A percentile compares a stretch with the other conserved stretches of the same genome.
These are phyloP conservation scores for Marasmius oreades DNA, from an alignment of 1,284 basidiomycete genomes.

Conservation along the genomic window DNA sequence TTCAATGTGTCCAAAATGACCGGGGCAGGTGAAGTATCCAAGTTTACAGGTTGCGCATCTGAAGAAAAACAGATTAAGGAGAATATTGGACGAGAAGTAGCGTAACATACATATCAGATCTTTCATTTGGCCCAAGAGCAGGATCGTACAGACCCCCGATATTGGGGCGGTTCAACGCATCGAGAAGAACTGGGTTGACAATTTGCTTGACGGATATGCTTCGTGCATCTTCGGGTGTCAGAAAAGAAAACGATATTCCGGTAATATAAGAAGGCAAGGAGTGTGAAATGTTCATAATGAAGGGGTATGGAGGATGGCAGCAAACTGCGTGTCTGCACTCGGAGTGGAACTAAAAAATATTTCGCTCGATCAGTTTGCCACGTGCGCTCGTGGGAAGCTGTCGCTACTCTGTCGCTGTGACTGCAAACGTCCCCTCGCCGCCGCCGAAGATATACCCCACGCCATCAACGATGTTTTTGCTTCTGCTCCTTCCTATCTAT, in stretches of 20 bases:
- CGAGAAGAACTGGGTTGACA: slow-evolving; percentile 89
- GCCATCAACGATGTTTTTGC: not conserved
- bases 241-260: slow-evolving; percentile 92
- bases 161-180: slow-evolving; percentile 92
- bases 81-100: slow-evolving; percentile 1
- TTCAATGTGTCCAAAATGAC: slow-evolving; percentile 99
- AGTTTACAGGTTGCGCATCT: slow-evolving; percentile 94
- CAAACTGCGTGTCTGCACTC: not conserved
- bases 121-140: slow-evolving; percentile 87
- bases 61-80: slow-evolving; percentile 10
- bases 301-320: not conserved
- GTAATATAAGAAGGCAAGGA: slow-evolving; percentile 83
- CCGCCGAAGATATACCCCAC: not conserved
- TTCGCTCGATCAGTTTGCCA: not conserved
- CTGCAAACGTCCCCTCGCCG: not conserved
- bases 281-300: slow-evolving; percentile 87
- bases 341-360: not conserved
- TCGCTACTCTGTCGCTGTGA: too few species aligned
- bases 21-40: slow-evolving; percentile 92
- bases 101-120: slow-evolving; percentile 77
- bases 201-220: slow-evolving; percentile 97
- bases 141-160: slow-evolving; percentile 95
- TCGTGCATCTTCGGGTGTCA: slow-evolving; percentile 87
- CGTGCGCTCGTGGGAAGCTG: not conserved
- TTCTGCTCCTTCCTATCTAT: slow-evolving; percentile 20